Conservation (phyloP, 2,329 filamentous ascomycete species). For the Cryphonectria carpinicola region DNA sequence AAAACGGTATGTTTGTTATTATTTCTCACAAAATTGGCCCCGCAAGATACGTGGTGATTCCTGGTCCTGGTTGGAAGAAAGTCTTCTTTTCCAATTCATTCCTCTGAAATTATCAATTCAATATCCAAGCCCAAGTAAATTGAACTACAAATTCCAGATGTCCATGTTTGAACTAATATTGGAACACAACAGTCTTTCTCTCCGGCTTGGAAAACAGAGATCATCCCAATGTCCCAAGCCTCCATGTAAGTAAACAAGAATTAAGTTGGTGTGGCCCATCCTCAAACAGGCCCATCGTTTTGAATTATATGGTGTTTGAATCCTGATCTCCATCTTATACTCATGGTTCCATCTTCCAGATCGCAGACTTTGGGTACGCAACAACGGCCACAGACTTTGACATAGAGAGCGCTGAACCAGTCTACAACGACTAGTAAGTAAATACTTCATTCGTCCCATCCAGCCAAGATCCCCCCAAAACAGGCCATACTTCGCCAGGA, state of each 20-base stretch:
- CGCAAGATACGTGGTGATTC: neutral
- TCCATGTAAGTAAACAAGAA: neutral
- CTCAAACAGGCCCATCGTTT: neutral
- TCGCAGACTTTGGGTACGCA: conserved; percentile 5
- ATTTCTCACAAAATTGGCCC: too few relatives aligned
- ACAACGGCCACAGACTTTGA: neutral
- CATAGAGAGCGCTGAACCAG: too few relatives aligned
- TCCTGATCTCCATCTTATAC: too few relatives aligned
- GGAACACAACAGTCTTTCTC: neutral
- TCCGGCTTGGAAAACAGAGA: neutral
- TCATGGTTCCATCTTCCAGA: neutral
- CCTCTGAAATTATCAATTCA: neutral
- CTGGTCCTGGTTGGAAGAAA: too few relatives aligned
- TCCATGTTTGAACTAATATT: neutral
- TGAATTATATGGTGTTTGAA: neutral
- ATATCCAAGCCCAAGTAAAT: neutral
- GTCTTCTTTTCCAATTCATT: too few relatives aligned
- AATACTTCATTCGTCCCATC: too few relatives aligned
- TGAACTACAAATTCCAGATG: neutral
- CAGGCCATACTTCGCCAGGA: neutral
- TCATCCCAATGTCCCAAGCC: neutral
- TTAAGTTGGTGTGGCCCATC: neutral
- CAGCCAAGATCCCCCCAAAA: neutral
- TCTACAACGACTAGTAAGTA: conserved; percentile 3
- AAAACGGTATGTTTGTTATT: neutral